Percentiles rank a stretch among this genome's conserved stretches.
Evolutionary conservation across 257 asterid genomes (phyloP).

Genomic region (Dorcoceras hygrometricum): DNA sequence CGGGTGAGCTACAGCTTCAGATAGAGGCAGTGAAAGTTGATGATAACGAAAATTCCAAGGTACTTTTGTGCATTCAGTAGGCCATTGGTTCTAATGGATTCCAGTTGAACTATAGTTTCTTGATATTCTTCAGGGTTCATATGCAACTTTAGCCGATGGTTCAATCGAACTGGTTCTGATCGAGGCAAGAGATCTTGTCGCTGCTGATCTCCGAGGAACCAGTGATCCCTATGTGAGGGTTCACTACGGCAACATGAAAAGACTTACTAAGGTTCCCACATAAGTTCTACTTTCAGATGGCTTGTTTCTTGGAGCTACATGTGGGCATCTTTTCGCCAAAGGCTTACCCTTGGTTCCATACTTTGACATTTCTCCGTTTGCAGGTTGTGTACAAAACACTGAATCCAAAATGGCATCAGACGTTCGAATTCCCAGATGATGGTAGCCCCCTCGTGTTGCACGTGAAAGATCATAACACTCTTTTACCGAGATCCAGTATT

Average conservation of each 20-base stretch:
- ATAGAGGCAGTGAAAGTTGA: conserved; percentile 67
- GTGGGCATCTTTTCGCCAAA: no score
- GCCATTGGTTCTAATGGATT: not conserved
- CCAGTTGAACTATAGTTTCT: not conserved
- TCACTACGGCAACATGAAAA: conserved; percentile 81
- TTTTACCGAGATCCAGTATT: conserved; percentile 70
- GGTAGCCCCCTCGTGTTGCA: conserved; percentile 78
- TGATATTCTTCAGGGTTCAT: conserved; percentile 50
- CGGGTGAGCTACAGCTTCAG: conserved; percentile 86
- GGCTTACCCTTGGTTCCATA: not conserved
- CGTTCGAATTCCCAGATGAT: conserved; percentile 83
- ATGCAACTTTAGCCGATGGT: conserved; percentile 46
- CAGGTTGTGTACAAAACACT: conserved; percentile 80
- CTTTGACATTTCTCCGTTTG: conserved; percentile 6
- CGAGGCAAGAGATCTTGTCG: conserved; percentile 90
- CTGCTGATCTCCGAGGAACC: conserved; percentile 95
- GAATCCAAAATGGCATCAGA: conserved; percentile 89
- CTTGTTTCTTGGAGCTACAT: not conserved
- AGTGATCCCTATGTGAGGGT: conserved; percentile 96
- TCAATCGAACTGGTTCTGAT: conserved; percentile 85
- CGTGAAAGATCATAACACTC: conserved; percentile 80
- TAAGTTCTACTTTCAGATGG: not conserved
- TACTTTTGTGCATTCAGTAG: conserved; percentile 19
- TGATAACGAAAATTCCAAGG: conserved; percentile 58
- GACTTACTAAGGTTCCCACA: conserved; percentile 60